Evolutionary conservation across 306 rosid species (phyloP), one percentile per base, ranked within the genome.

Genomic region (Malus sieversii): DNA sequence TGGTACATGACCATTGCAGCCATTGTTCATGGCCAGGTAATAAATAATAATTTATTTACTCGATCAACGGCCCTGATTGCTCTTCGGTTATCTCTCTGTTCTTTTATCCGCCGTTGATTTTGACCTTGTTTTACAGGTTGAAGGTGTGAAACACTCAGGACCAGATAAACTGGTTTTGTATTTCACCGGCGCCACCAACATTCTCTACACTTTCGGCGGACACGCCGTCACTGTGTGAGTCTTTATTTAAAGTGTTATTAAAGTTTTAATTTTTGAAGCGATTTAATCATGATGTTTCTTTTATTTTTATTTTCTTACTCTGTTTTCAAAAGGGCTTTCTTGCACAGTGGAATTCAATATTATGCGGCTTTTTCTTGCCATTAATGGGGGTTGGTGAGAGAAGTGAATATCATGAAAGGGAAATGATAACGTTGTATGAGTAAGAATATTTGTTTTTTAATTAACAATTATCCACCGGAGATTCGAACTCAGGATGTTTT

Each of bases 121-220:
- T 15, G 32, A 12, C 3, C 6, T 2, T 27, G 16, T 68, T 77
- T 64, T 64, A 68, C 80, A 93, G 98, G 96, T 66, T 72, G 93
- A 90, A 59, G 92, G 90, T 55, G 98, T 93, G 40, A 82, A 29
- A 35, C 98, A 93, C 81, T 77, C 93, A 13, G 97, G 92, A 75
- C 96, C 98, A 70, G 88, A 76, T n/a, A 79, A 83, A 72, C 0
- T 93, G 88, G 97, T 87, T 22, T 80, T 81, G 86, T 93, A 93
- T 82, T 93, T 93, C 91, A 93, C 98, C 16, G 98, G 98, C 77
- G 97, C 98, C 82, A 93, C 98, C 82, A 93, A 93, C 70, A 90
- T 93, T 33, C 92, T 93, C 42, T 93, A 93, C 88, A 93, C 98
- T 84, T 93, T 93, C 90, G 98, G 98, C 81, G 98, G 98, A 55